Evolutionary conservation across 2,329 filamentous ascomycete species (phyloP), one percentile per base, ranked within the genome.

Genomic region (Penicillium sclerotigenum): DNA sequence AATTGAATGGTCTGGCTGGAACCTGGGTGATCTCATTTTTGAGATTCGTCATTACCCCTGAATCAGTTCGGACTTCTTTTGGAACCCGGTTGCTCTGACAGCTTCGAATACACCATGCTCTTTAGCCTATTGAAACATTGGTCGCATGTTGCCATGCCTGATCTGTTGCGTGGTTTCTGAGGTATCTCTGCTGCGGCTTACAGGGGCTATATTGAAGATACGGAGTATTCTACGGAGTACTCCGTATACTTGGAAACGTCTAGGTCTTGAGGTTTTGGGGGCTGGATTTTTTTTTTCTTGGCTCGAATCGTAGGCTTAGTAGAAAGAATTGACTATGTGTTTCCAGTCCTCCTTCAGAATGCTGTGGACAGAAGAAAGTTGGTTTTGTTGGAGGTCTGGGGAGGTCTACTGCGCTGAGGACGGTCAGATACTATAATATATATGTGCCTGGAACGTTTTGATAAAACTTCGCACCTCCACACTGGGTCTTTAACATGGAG

Each of bases 1-100:
- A 18, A 14, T 53, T 53, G 43, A 28, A 28, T 22, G 33, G 40
- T 24, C 20, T 20, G n/a, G 37, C 26, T 43, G 14, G 33, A 33
- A 49, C 24, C 20, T 47, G 6, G 22, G 11, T 33, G 46, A 36
- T 52, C 53, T 55, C 34, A 40, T 55, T 55, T 55, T 55, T 52
- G 34, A 16, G 53, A 29, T 51, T 51, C 47, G 47, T 55, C 47
- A 50, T 55, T 55, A 55, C 53, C 53, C 53, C 53, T 55, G 53
- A 55, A 41, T 41, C 18, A 55, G 31, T 52, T 16, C 33, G 24
- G 46, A 49, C 47, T 33, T 52, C 22, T 45, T 43, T 52, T 46
- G 16, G 20, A 31, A 14, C 31, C 52, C 45, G 53, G 29, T 41
- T 16, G 20, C 47, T 34, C 45, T 40, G 41, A 55, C 47, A 55